Conservation (phyloP, 331 rosid genomes). For the Malus hybrid region DNA sequence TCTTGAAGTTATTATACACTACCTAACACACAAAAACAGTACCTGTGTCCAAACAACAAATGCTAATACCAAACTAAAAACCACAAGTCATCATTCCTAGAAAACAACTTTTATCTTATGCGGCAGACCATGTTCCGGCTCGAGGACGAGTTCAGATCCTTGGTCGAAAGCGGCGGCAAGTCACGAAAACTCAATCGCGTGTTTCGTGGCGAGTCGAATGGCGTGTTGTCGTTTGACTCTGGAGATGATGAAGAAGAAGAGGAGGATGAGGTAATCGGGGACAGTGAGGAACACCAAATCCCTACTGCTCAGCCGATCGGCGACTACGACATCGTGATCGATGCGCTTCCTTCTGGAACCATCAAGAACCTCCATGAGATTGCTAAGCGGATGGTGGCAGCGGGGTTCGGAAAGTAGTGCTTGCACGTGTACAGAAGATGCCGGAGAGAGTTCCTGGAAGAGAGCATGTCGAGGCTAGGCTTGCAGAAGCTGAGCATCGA, state of each 20-base stretch:
- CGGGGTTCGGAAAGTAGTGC: slow-evolving; percentile 82
- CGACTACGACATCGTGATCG: slow-evolving; percentile 68
- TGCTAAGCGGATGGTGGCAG: slow-evolving; percentile 87
- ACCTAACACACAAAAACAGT: too few species aligned
- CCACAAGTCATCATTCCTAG: too few species aligned
- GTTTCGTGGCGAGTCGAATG: slow-evolving; percentile 37
- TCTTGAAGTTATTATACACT: too few species aligned
- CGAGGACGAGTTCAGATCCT: slow-evolving; percentile 78
- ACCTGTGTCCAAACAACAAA: too few species aligned
- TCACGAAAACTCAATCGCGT: slow-evolving; percentile 53
- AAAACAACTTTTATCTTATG: slow-evolving; percentile 26
- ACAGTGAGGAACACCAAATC: slow-evolving; percentile 35
- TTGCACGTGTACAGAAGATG: slow-evolving; percentile 77
- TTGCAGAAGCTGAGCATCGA: slow-evolving; percentile 79
- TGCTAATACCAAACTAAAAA: too few species aligned
- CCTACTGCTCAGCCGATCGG: slow-evolving; percentile 74
- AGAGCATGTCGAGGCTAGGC: slow-evolving; percentile 81
- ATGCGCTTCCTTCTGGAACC: slow-evolving; percentile 75
- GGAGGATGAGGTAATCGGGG: slow-evolving; percentile 18
- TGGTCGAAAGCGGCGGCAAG: slow-evolving; percentile 89
- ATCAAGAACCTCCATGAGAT: slow-evolving; percentile 85
- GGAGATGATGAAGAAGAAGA: slow-evolving; percentile 48
- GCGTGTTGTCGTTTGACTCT: slow-evolving; percentile 47
- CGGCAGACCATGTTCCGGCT: slow-evolving; percentile 88
- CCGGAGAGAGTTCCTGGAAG: slow-evolving; percentile 83